A percentile compares a stretch with the other conserved stretches of the same genome.
Conservation (phyloP, 306 rosid species). For the Rubus parviflorus region DNA sequence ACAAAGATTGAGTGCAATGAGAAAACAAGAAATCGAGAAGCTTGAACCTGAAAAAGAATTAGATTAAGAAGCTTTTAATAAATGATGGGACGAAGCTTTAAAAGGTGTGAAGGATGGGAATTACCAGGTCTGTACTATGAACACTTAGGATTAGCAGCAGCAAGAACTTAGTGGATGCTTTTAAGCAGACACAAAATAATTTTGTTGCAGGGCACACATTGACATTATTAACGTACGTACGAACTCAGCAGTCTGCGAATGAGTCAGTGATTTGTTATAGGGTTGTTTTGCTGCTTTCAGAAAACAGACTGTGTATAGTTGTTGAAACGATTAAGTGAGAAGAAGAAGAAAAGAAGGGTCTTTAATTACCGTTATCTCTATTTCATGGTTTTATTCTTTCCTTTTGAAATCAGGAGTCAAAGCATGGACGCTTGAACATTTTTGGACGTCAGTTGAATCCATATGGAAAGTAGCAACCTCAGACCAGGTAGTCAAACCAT, state of each 20-base stretch:
- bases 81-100: neutral
- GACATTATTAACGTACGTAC: too few species aligned
- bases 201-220: too few species aligned
- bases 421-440: neutral
- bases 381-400: neutral
- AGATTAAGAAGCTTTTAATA: neutral
- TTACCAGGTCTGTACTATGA: neutral
- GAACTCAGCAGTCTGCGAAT: too few species aligned
- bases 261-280: too few species aligned
- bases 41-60: slow-evolving; percentile 1
- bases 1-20: neutral
- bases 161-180: neutral
- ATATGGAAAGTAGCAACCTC: neutral
- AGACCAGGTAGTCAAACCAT: slow-evolving; percentile 2
- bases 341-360: neutral
- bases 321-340: neutral
- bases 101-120: neutral
- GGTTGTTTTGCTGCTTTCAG: neutral
- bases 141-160: neutral
- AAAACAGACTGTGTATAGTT: neutral
- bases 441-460: neutral
- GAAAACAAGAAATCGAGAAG: neutral
- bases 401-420: neutral
- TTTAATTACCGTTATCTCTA: neutral
- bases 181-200: too few species aligned